Percentiles rank a stretch among this genome's conserved stretches.
These are phyloP conservation scores for Tuber aestivum DNA, from an alignment of 495 filamentous ascomycete genomes.

Conservation along the genomic window DNA sequence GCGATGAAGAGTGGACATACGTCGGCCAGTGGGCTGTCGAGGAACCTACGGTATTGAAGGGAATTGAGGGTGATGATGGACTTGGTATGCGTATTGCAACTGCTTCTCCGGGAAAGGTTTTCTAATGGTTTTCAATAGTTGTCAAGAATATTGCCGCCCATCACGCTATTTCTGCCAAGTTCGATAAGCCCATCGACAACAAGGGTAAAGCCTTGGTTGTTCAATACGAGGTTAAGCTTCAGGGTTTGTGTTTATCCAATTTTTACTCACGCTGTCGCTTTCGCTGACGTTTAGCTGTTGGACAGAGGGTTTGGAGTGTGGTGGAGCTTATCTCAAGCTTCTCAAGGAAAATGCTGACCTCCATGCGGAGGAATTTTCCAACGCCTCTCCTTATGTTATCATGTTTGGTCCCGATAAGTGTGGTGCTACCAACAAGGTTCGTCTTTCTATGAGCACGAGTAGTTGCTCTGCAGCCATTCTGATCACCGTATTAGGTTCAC, in stretches of 20 bases:
- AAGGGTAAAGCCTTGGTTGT: slow-evolving; percentile 95
- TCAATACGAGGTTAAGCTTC: slow-evolving; percentile 99
- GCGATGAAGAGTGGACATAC: slow-evolving; percentile 95
- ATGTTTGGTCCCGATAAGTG: slow-evolving; percentile 99
- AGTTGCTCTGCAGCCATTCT: neutral
- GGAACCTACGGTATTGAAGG: slow-evolving; percentile 87
- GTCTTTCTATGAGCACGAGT: neutral
- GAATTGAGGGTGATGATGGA: slow-evolving; percentile 92
- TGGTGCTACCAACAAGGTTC: slow-evolving; percentile 92
- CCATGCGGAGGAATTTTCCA: slow-evolving; percentile 95
- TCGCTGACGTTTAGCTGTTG: slow-evolving; percentile 24
- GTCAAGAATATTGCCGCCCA: slow-evolving; percentile 95
- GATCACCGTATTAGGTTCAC: slow-evolving; percentile 60
- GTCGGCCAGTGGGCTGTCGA: slow-evolving; percentile 95
- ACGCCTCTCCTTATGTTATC: slow-evolving; percentile 94
- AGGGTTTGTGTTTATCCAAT: slow-evolving; percentile 58
- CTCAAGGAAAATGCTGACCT: slow-evolving; percentile 96
- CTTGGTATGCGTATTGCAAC: slow-evolving; percentile 46
- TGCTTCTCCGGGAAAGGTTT: neutral
- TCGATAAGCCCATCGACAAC: slow-evolving; percentile 92
- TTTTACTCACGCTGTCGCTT: slow-evolving; percentile 8
- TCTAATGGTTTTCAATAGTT: slow-evolving; percentile 48
- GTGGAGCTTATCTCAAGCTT: slow-evolving; percentile 99
- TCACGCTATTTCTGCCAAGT: slow-evolving; percentile 99
- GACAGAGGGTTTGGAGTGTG: slow-evolving; percentile 88